These are phyloP conservation scores for Caryocar brasiliense DNA, from an alignment of 441 rosid species.

Conservation along the genomic window DNA sequence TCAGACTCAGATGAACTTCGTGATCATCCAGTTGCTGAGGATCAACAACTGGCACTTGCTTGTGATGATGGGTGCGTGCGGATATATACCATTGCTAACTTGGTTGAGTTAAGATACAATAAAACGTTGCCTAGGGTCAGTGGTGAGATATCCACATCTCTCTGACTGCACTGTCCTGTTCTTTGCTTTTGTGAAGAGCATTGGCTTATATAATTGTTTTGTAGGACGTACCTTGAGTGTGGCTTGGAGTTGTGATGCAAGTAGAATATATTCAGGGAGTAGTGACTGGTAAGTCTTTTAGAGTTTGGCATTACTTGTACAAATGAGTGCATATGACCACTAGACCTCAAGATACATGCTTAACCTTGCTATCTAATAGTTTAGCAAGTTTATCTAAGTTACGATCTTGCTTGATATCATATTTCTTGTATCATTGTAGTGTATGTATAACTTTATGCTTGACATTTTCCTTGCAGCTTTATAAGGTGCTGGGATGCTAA, in stretches of 20 bases:
- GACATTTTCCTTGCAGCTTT: conserved; percentile 35
- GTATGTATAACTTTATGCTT: conserved; percentile 5
- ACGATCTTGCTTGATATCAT: no score
- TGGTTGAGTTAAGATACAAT: conserved; percentile 44
- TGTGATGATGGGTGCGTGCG: conserved; percentile 90
- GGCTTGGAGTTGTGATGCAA: conserved; percentile 63
- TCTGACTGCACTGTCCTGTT: conserved; percentile 5
- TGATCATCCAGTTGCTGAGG: conserved; percentile 18
- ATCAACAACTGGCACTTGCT: conserved; percentile 55
- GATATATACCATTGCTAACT: conserved; percentile 45
- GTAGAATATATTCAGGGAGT: conserved; percentile 61
- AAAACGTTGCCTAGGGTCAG: conserved; percentile 86
- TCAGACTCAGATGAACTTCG: conserved; percentile 41
- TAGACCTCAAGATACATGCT: background rate
- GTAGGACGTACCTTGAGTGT: conserved; percentile 79
- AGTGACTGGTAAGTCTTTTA: conserved; percentile 77
- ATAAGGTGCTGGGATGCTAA: conserved; percentile 90
- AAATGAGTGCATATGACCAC: background rate
- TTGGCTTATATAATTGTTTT: conserved; percentile 10
- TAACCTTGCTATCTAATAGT: background rate
- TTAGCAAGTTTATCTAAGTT: background rate
- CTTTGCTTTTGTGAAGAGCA: conserved; percentile 9
- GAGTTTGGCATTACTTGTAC: background rate
- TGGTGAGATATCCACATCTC: conserved; percentile 59
- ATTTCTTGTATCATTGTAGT: background rate